Evolutionary conservation across 108 stramenopile genomes (phyloP).

Genomic region (Skeletonema potamos): DNA sequence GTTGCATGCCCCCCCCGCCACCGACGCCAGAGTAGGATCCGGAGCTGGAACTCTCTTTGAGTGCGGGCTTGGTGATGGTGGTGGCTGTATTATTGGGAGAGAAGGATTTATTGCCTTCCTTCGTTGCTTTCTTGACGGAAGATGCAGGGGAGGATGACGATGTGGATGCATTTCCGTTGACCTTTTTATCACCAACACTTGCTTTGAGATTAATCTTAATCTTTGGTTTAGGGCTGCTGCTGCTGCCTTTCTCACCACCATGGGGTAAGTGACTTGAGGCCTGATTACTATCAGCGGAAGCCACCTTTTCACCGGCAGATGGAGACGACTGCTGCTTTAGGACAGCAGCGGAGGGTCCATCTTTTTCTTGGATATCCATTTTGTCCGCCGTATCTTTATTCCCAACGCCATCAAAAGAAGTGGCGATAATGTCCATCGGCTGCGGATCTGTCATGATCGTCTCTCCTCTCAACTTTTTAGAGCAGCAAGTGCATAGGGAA

Average conservation of each 20-base stretch:
- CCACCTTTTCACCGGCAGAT: not conserved
- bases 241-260: not conserved
- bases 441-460: constrained; percentile 1
- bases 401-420: not conserved
- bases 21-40: not conserved
- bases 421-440: not conserved
- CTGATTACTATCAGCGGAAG: not conserved
- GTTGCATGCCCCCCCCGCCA: not conserved
- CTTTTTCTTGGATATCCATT: not conserved
- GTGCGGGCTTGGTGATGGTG: not conserved
- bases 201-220: not conserved
- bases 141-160: too few relatives aligned
- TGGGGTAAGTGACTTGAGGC: not conserved
- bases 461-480: not conserved
- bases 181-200: not conserved
- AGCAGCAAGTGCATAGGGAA: too few relatives aligned
- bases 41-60: not conserved
- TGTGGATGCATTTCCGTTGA: not conserved
- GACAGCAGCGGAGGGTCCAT: not conserved
- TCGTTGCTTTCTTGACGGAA: not conserved
- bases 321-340: not conserved
- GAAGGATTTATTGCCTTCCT: not conserved
- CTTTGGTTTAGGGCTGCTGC: not conserved
- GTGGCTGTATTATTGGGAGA: too few relatives aligned
- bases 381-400: not conserved